Conservation (phyloP, 345 rosid genomes). For the Isatis tinctoria region DNA sequence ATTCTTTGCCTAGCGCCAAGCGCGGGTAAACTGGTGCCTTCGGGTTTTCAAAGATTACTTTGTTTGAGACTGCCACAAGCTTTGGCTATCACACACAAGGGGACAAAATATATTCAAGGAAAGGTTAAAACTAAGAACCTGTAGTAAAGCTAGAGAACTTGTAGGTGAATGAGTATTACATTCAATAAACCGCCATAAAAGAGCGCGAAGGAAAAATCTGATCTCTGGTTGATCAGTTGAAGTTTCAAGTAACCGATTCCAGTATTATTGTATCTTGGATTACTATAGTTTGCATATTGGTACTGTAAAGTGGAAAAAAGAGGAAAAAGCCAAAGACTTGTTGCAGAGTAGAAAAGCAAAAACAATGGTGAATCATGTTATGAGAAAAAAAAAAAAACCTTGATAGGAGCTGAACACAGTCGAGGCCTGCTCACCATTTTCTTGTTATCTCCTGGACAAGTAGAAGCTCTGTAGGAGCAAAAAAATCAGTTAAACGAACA, state of each 20-base stretch:
- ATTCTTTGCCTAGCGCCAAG: constrained; percentile 60
- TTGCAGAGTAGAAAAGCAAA: neutral
- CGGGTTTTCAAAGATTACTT: constrained; percentile 52
- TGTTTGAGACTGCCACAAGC: constrained; percentile 60
- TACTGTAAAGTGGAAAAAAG: constrained; percentile 32
- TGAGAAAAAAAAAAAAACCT: constrained; percentile 37
- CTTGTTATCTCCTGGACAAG: constrained; percentile 44
- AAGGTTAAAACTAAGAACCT: neutral
- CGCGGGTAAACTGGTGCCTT: constrained; percentile 71
- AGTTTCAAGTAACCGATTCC: constrained; percentile 63
- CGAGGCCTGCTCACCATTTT: constrained; percentile 41
- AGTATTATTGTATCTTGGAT: constrained; percentile 40
- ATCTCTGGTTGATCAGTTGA: constrained; percentile 74
- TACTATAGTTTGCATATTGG: constrained; percentile 62
- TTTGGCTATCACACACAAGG: constrained; percentile 45
- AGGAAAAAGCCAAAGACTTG: neutral
- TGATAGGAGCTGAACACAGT: constrained; percentile 65
- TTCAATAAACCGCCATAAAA: constrained; percentile 58
- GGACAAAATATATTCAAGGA: neutral
- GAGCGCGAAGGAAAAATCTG: constrained; percentile 60
- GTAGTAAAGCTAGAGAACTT: neutral
- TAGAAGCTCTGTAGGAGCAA: constrained; percentile 45
- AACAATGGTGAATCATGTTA: neutral
- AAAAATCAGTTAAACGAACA: neutral
- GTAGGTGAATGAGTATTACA: constrained; percentile 31